Base-by-base conservation (phyloP, 805 yeast species). In the Lachancea waltii region DNA sequence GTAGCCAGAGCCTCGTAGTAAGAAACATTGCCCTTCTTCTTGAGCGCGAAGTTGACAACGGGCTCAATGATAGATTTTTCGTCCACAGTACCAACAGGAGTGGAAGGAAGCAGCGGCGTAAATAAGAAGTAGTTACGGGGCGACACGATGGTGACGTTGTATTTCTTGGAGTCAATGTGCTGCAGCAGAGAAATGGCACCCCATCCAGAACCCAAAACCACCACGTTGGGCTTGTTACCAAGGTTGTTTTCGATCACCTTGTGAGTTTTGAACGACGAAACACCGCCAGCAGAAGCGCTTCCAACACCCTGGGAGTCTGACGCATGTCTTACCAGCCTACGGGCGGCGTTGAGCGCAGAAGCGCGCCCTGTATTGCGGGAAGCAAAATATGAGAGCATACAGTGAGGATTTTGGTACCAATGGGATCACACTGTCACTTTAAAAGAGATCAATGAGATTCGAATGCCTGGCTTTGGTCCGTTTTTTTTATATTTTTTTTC, bases 51-150 rank as follows among this genome's bases (percentile, higher is more conserved):
- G 43, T 83, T 72, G 53, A 95, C 81, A 42, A 90, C 89, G 13
- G 97, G 95, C 64, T 89, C 97, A 71, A 86, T 82, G 57, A 89
- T 87, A 21, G 96, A 87, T 60, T 92, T 84, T 62, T 85, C 95
- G 52, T 72, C 73, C 44, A 86, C 82, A 18, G 95, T 85, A 44
- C 97, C 97, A 25, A 95, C 87, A 36, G 96, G 95, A 47, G 89
- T 81, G 5, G 95, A 84, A 33, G 97, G 97, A 54, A 89, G 70
- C 58, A 89, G 68, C 15, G 97, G 97, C 33, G 97, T 89, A 72
- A 89, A 89, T 49, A 89, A 69, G 68, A 89, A 86, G 70, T 85
- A 89, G 69, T 85, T 86, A 68, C 97, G 78, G 47, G 97, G 96
- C 18, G 95, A 85, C 29, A 89, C 81, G 39, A 89, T 76, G 26